phyloP scores from a whole-genome alignment of 2,329 filamentous ascomycete genomes.

The Blastomyces parvus region DNA sequence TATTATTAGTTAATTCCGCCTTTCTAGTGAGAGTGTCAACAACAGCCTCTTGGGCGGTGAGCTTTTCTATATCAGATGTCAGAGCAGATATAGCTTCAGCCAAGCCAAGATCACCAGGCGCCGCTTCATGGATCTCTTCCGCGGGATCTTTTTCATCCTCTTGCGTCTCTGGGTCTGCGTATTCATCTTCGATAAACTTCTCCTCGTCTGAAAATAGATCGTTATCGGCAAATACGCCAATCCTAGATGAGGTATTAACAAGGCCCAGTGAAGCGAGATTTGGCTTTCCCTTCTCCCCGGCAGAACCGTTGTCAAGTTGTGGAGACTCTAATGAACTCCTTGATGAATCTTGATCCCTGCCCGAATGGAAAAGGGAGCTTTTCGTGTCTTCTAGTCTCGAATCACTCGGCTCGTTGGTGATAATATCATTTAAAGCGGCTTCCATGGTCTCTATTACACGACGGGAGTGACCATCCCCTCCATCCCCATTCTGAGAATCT shows the following conservation, averaged over 20 bases:
- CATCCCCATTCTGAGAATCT: constrained; percentile 49
- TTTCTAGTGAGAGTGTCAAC: constrained; percentile 87
- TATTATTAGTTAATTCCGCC: constrained; percentile 94
- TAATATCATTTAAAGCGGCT: constrained; percentile 80
- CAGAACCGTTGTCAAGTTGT: constrained; percentile 34
- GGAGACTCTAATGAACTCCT: constrained; percentile 53
- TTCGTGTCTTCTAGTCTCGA: constrained; percentile 39
- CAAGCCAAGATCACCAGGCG: constrained; percentile 83
- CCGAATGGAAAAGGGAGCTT: constrained; percentile 38
- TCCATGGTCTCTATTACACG: constrained; percentile 89
- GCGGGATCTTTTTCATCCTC: constrained; percentile 52
- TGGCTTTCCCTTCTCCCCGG: constrained; percentile 55
- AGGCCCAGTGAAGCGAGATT: constrained; percentile 86
- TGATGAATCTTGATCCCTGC: constrained; percentile 51
- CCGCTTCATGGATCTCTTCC: constrained; percentile 86
- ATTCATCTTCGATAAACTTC: constrained; percentile 75
- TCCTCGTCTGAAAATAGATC: constrained; percentile 87
- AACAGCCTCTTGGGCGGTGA: constrained; percentile 78
- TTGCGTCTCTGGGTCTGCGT: constrained; percentile 58
- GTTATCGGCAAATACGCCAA: constrained; percentile 87
- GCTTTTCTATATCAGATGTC: constrained; percentile 82
- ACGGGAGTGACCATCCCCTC: constrained; percentile 52
- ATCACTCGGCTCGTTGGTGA: constrained; percentile 70
- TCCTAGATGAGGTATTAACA: constrained; percentile 75
- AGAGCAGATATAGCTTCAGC: constrained; percentile 85